Percentiles rank a stretch among this genome's conserved stretches.
These are phyloP conservation scores for Trichoderma asperellum DNA, from an alignment of 2,329 filamentous ascomycete genomes.

Conservation along the genomic window DNA sequence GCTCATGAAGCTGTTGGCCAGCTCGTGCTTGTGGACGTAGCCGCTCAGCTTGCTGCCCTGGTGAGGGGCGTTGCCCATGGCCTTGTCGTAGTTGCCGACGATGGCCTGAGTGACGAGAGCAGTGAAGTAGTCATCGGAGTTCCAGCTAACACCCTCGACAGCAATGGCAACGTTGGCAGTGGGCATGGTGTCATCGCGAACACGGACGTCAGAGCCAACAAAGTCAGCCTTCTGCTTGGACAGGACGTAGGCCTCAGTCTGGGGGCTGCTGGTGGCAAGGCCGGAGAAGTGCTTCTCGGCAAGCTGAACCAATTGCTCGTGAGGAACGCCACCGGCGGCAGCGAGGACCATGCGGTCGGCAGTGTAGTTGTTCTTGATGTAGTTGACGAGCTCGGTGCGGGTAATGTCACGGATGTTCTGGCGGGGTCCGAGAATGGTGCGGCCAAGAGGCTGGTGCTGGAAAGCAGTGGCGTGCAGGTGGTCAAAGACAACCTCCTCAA, in stretches of 20 bases:
- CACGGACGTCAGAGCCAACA: slow-evolving; percentile 91
- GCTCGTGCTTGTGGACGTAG: slow-evolving; percentile 89
- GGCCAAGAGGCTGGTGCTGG: slow-evolving; percentile 93
- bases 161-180: slow-evolving; percentile 98
- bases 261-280: slow-evolving; percentile 75
- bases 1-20: slow-evolving; percentile 99
- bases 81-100: slow-evolving; percentile 99
- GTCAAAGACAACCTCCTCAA: slow-evolving; percentile 99
- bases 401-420: slow-evolving; percentile 98
- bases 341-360: slow-evolving; percentile 99
- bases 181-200: slow-evolving; percentile 94
- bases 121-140: slow-evolving; percentile 98
- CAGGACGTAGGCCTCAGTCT: slow-evolving; percentile 73
- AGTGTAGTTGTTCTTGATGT: slow-evolving; percentile 99
- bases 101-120: slow-evolving; percentile 97
- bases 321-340: slow-evolving; percentile 89
- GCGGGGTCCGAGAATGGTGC: slow-evolving; percentile 95
- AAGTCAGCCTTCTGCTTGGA: slow-evolving; percentile 93
- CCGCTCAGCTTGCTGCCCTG: slow-evolving; percentile 97
- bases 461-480: slow-evolving; percentile 98
- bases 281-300: slow-evolving; percentile 93
- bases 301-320: slow-evolving; percentile 90
- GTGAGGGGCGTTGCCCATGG: slow-evolving; percentile 96
- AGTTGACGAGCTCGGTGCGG: slow-evolving; percentile 85
- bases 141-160: slow-evolving; percentile 99